A percentile compares a stretch with the other conserved stretches of the same genome.
These are phyloP conservation scores for Fusarium sp. DNA, from an alignment of 2,329 filamentous ascomycete genomes.

Conservation along the genomic window DNA sequence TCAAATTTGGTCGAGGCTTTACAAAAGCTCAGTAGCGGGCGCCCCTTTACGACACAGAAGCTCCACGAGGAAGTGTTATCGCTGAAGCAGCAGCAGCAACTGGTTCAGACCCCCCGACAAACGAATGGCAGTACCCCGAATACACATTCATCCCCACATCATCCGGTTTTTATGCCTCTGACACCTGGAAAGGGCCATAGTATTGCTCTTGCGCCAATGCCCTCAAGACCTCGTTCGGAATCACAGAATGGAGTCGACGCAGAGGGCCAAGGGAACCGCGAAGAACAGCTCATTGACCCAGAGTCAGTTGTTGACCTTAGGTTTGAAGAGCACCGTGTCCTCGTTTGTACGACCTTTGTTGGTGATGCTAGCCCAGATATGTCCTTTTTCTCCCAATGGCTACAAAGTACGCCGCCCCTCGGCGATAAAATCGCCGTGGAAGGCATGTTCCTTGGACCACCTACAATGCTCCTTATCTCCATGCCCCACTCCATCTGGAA, in stretches of 20 bases:
- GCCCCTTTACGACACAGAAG: slow-evolving; percentile 65
- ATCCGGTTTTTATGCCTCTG: slow-evolving; percentile 65
- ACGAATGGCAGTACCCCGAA: slow-evolving; percentile 58
- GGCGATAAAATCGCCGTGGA: slow-evolving; percentile 70
- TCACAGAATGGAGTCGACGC: slow-evolving; percentile 43
- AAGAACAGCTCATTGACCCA: slow-evolving; percentile 57
- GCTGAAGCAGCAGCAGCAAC: slow-evolving; percentile 57
- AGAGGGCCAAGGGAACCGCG: slow-evolving; percentile 39
- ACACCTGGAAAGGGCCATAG: slow-evolving; percentile 63
- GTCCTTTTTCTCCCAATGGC: slow-evolving; percentile 73
- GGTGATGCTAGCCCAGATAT: slow-evolving; percentile 73
- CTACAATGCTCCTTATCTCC: slow-evolving; percentile 72
- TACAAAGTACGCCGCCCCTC: slow-evolving; percentile 66
- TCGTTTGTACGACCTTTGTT: slow-evolving; percentile 74
- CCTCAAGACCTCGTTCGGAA: slow-evolving; percentile 44
- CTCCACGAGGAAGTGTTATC: slow-evolving; percentile 66
- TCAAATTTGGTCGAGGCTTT: slow-evolving; percentile 66
- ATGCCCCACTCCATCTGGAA: slow-evolving; percentile 73
- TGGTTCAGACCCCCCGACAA: slow-evolving; percentile 52
- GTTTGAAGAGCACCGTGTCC: slow-evolving; percentile 70
- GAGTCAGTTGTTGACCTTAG: slow-evolving; percentile 63
- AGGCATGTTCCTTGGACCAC: slow-evolving; percentile 74
- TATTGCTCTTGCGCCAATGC: slow-evolving; percentile 62
- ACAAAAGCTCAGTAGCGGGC: slow-evolving; percentile 60
- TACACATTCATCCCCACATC: slow-evolving; percentile 47